A percentile compares a stretch with the other conserved stretches of the same genome.
phyloP scores from a whole-genome alignment of 1,284 basidiomycete species.

The Ustilago xerochloae region DNA sequence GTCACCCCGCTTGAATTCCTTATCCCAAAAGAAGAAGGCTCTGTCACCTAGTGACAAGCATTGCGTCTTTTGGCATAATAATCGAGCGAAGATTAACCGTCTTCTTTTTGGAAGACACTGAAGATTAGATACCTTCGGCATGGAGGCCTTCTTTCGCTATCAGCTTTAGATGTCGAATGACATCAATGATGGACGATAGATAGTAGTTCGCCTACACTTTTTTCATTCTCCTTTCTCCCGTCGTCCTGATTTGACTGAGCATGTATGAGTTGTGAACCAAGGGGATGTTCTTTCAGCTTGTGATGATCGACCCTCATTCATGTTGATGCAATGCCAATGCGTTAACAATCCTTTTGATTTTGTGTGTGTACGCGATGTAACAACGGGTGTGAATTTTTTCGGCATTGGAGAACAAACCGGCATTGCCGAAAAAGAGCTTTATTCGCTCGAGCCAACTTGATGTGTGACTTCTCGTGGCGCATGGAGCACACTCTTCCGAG shows the following conservation, averaged over 20 bases:
- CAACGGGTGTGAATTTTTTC: background rate
- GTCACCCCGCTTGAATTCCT: slow-evolving; percentile 48
- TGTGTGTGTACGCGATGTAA: slow-evolving; percentile 1
- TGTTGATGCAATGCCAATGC: background rate
- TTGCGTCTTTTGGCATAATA: slow-evolving; percentile 52
- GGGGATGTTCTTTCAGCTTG: too few relatives aligned
- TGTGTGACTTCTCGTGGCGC: too few relatives aligned
- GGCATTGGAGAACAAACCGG: background rate
- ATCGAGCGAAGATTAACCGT: slow-evolving; percentile 54
- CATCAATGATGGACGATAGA: slow-evolving; percentile 56
- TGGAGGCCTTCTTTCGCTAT: slow-evolving; percentile 56
- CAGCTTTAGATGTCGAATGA: slow-evolving; percentile 42
- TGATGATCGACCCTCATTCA: too few relatives aligned
- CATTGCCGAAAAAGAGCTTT: background rate
- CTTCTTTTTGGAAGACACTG: slow-evolving; percentile 41
- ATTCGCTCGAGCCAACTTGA: slow-evolving; percentile 22
- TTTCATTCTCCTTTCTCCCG: background rate
- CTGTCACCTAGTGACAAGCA: slow-evolving; percentile 13
- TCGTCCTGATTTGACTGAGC: background rate
- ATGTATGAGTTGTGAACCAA: background rate
- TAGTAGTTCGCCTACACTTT: slow-evolving; percentile 51
- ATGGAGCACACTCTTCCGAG: slow-evolving; percentile 26
- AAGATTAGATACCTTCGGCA: slow-evolving; percentile 51
- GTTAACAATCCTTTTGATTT: background rate
- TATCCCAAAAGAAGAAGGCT: slow-evolving; percentile 55